Percentiles rank a stretch among this genome's conserved stretches.
Evolutionary conservation across 352 stramenopile genomes (phyloP).

Genomic region (Pythium vanterpoolii): DNA sequence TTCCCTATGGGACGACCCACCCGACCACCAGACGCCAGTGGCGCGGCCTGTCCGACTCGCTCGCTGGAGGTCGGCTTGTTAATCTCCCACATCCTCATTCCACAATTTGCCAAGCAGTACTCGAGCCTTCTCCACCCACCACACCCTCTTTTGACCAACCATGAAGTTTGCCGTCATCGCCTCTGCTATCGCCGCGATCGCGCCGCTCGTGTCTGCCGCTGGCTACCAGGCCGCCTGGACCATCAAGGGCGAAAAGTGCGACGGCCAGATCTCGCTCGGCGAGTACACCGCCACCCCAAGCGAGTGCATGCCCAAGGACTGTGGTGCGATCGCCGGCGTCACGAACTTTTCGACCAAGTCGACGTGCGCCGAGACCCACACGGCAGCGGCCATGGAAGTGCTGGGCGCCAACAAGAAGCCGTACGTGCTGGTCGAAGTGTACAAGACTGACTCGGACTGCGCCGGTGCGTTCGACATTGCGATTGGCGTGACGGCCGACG

Average conservation of each 20-base stretch:
- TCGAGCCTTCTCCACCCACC: background rate
- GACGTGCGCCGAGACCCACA: constrained; percentile 8
- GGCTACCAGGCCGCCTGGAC: constrained; percentile 12
- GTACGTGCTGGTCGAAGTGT: constrained; percentile 13
- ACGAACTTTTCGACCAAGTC: constrained; percentile 10
- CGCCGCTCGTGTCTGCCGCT: constrained; percentile 1
- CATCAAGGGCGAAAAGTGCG: constrained; percentile 2
- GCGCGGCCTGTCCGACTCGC: too few relatives aligned
- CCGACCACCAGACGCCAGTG: too few relatives aligned
- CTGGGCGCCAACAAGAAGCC: constrained; percentile 4
- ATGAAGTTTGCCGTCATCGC: constrained; percentile 8
- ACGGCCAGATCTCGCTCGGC: constrained; percentile 10
- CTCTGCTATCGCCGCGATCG: background rate
- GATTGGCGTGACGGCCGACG: constrained; percentile 10
- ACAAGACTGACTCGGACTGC: constrained; percentile 4
- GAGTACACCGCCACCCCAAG: constrained; percentile 1
- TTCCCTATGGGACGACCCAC: too few relatives aligned
- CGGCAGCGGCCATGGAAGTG: background rate
- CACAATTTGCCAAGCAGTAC: constrained; percentile 1
- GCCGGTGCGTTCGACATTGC: constrained; percentile 7
- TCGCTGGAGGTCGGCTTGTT: too few relatives aligned
- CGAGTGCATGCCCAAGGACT: background rate
- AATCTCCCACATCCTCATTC: too few relatives aligned
- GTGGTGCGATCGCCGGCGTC: constrained; percentile 2
- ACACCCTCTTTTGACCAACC: background rate